Conservation (phyloP, 352 stramenopile species). For the Pythium myriotylum region DNA sequence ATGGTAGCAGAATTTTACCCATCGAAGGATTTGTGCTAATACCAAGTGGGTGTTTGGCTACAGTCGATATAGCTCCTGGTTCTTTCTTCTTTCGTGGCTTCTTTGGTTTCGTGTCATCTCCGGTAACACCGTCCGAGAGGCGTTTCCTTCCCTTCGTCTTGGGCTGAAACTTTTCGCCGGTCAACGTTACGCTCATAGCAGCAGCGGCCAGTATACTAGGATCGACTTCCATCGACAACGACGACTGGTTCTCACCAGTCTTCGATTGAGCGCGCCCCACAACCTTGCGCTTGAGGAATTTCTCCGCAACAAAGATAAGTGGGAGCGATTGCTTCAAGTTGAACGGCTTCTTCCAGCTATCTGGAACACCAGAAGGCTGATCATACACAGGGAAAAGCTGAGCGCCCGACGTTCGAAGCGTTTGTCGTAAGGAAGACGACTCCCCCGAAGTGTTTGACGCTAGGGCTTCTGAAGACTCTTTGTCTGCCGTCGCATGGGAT, state of each 20-base stretch:
- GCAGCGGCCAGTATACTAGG: slow-evolving; percentile 12
- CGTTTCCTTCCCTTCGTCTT: slow-evolving; percentile 26
- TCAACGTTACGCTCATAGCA: slow-evolving; percentile 14
- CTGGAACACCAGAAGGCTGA: slow-evolving; percentile 37
- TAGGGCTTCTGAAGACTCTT: too few species aligned
- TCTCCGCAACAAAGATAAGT: slow-evolving; percentile 58
- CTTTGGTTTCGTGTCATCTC: slow-evolving; percentile 17
- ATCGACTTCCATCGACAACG: slow-evolving; percentile 8
- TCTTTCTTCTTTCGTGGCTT: slow-evolving; percentile 35
- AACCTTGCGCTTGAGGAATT: slow-evolving; percentile 53
- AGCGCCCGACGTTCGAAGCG: slow-evolving; percentile 5
- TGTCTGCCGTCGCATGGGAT: too few species aligned
- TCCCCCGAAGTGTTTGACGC: background rate
- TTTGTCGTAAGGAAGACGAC: background rate
- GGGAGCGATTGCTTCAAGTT: slow-evolving; percentile 43
- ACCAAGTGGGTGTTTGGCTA: background rate
- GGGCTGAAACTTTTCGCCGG: slow-evolving; percentile 9
- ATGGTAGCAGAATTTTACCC: slow-evolving; percentile 13
- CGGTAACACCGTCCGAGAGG: background rate
- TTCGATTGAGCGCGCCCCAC: background rate
- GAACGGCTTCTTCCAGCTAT: slow-evolving; percentile 48
- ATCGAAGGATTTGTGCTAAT: background rate
- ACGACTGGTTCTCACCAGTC: background rate
- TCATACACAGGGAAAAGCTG: slow-evolving; percentile 54
- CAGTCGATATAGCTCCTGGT: background rate